Evolutionary conservation across 371 early-diverging fungal genomes (phyloP).

Genomic region (Mortierella sp.): DNA sequence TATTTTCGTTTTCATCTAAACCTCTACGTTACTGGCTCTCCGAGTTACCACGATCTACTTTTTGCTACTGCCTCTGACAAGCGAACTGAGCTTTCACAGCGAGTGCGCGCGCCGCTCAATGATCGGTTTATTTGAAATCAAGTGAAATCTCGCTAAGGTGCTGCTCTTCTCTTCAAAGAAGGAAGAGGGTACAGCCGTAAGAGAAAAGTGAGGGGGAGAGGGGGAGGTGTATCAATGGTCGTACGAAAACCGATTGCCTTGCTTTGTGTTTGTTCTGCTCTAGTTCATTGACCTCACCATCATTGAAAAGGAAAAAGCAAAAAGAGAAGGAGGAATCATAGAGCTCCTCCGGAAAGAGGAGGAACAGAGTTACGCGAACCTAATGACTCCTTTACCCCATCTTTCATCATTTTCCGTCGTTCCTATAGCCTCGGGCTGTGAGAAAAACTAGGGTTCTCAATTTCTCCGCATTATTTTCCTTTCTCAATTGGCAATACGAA

Average conservation of each 20-base stretch:
- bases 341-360: background rate
- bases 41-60: background rate
- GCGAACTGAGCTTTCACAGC: background rate
- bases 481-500: background rate
- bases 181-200: background rate
- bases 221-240: background rate
- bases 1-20: background rate
- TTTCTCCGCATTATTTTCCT: slow-evolving; percentile 7
- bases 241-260: background rate
- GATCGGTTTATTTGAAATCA: slow-evolving; percentile 4
- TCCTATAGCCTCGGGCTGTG: background rate
- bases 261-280: background rate
- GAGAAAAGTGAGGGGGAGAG: background rate
- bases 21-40: background rate
- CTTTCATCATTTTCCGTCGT: background rate
- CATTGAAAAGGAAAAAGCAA: background rate
- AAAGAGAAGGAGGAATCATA: background rate
- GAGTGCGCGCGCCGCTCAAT: background rate
- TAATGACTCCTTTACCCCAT: slow-evolving; percentile 12
- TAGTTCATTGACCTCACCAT: background rate
- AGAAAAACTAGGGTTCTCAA: slow-evolving; percentile 1
- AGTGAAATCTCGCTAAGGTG: background rate
- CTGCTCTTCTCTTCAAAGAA: background rate
- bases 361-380: background rate
- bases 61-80: background rate